Conservation (phyloP, 257 asterid species). For the Solanum peruvianum region DNA sequence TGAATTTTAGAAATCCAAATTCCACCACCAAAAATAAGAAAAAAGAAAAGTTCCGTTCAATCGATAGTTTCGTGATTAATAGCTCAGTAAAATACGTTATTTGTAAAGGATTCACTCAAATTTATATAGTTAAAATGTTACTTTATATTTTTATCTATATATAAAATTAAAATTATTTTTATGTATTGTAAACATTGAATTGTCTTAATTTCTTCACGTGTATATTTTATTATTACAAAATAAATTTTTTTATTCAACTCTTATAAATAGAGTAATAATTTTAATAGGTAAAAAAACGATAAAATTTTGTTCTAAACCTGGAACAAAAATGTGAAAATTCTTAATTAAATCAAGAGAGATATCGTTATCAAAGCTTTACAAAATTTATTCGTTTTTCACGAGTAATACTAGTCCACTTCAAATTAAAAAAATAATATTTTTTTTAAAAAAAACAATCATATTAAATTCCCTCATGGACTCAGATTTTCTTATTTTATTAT, state of each 20-base stretch:
- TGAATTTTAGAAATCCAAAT: background rate
- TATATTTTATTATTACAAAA: rapidly evolving
- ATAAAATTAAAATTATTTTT: background rate
- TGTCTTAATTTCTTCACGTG: background rate
- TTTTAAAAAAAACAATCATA: background rate
- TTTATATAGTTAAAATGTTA: rapidly evolving
- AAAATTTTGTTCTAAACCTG: background rate
- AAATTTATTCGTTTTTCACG: background rate
- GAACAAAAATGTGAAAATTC: background rate
- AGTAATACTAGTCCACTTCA: background rate
- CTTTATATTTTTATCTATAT: background rate
- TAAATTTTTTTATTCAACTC: rapidly evolving
- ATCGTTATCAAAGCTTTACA: background rate
- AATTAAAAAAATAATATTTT: background rate
- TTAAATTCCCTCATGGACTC: background rate
- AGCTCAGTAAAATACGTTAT: rapidly evolving
- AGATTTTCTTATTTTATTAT: background rate
- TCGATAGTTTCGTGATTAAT: too few relatives aligned
- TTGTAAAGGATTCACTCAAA: background rate
- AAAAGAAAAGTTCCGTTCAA: too few relatives aligned
- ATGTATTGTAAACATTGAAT: background rate
- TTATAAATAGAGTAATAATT: background rate
- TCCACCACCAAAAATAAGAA: background rate
- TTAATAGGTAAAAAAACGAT: background rate
- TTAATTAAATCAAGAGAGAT: background rate